Evolutionary conservation across 345 rosid genomes (phyloP), one percentile per base, ranked within the genome.

Genomic region (Euphorbia pulcherrima): DNA sequence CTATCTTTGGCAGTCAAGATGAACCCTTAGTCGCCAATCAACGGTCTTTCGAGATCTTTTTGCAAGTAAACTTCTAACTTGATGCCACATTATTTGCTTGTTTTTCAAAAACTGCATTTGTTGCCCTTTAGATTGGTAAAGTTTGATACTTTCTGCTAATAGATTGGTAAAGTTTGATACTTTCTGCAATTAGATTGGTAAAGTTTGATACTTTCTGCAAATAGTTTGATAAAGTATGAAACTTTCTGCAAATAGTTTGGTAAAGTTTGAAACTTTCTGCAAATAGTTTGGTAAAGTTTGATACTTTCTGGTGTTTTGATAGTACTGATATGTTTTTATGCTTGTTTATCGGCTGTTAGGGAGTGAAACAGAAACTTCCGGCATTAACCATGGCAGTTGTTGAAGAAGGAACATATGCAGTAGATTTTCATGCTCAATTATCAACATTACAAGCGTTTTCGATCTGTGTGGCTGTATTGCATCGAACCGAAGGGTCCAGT

Each of bases 361-460:
- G 97, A 51, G 73, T 72, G 2, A 95, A 89, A 80, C 96, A 86
- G 64, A 79, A 60, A 44, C 69, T 69, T n/a, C 97, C 98, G 64
- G 88, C 97, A 67, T 74, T 95, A 72, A 71, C 78, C 50, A 79
- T 95, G 90, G 72, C 54, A 27, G 72, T 72, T 12, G 52, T 81
- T 5, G 80, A 77, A 73, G 90, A 87, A 74, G 94, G 96, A 46
- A 84, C 76, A n/a, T 92, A 95, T 72, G 87, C 86, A 13, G 86
- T 94, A 14, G 86, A 86, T 75, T 95, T 95, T 82, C 99, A 95
- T 6, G 97, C 96, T 17, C 86, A 78, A 76, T 82, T 95, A 33
- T 87, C 99, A 40, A 73, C 92, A 1, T 72, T 95, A 71, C 99
- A 95, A 78, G 98, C 97, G 8, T 95, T 95, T 75, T 90, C 97